Conservation (phyloP, 192 early-diverging fungal genomes). For the Mortierella antarctica region DNA sequence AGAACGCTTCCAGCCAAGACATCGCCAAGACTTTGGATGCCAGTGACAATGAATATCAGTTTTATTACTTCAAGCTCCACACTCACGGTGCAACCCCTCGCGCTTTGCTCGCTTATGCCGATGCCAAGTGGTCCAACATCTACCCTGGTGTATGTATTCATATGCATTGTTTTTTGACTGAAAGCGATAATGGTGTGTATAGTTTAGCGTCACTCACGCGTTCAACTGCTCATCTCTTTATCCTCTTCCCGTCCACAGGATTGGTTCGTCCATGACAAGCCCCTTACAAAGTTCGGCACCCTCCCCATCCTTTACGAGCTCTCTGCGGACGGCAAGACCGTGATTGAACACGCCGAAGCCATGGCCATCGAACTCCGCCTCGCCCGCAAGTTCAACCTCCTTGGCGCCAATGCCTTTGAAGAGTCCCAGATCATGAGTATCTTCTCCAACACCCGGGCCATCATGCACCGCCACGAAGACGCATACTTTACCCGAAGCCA, state of each 20-base stretch:
- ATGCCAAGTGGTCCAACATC: constrained; percentile 46
- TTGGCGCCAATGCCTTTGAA: constrained; percentile 18
- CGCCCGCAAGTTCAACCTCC: constrained; percentile 43
- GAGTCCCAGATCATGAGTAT: constrained; percentile 17
- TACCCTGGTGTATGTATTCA: constrained; percentile 9
- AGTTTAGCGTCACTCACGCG: no score
- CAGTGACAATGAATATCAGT: not conserved
- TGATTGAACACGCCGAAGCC: constrained; percentile 49
- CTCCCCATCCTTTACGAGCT: constrained; percentile 56
- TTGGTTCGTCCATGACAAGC: constrained; percentile 53
- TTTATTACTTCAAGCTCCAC: constrained; percentile 13
- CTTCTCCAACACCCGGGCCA: constrained; percentile 9
- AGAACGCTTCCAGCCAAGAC: not conserved
- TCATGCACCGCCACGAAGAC: constrained; percentile 12
- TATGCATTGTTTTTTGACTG: not conserved
- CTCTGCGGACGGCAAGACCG: constrained; percentile 15
- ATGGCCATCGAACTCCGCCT: constrained; percentile 55
- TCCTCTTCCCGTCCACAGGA: not conserved
- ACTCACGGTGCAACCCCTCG: constrained; percentile 5
- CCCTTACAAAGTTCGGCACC: constrained; percentile 47
- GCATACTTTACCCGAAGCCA: constrained; percentile 1
- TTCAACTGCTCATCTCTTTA: not conserved
- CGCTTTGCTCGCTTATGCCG: constrained; percentile 51
- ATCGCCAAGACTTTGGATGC: not conserved
- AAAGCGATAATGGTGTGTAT: not conserved